Base-by-base conservation (phyloP, 2,329 filamentous ascomycete species). In the Aspergillus piperis region DNA sequence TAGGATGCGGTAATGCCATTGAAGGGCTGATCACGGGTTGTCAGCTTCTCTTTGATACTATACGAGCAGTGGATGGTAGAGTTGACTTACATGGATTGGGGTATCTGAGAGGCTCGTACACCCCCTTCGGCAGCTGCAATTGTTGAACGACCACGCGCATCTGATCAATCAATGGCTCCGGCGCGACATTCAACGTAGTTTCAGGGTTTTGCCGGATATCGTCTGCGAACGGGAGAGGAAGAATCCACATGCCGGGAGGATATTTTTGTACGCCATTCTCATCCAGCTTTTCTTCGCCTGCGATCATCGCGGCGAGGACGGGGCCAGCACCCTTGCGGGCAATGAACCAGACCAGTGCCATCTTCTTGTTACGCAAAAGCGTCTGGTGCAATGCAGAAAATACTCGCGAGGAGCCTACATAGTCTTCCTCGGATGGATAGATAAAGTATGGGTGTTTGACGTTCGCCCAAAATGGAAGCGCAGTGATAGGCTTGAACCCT, bases 1-100 rank as follows among this genome's bases (percentile, higher is more conserved):
- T 0, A 99, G 80, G 49, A 99, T 96, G 63, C 87, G 89, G 81
- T 98, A 99, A 78, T 98, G 95, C 93, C 94, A 99, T 77, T 99
- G 95, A 23, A 99, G 82, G 8, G 90, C 85, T 71, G 53, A 13
- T n/a, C 13, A 15, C 4, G 7, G 30, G 64, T 64, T 42, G 53
- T 30, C 32, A 48, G 13, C 21, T 57, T 23, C 56, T 17, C 39
- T 10, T 6, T 3, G 10, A 7, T 5, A 19, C 4, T 10, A 1
- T 11, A 39, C n/a, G n/a, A 2, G 19, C 3, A 7, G 8, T 15
- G 19, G 27, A 4, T 15, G 11, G 21, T 1, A 0, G n/a, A 11
- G 4, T 10, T 8, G n/a, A 42, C 77, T 63, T 68, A 78, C 79
- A 72, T 8, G 93, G 92, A 63, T 99, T 99, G 0, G 95, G 91